These are phyloP conservation scores for Fusarium sp. DNA, from an alignment of 2,329 filamentous ascomycete species.

Conservation along the genomic window DNA sequence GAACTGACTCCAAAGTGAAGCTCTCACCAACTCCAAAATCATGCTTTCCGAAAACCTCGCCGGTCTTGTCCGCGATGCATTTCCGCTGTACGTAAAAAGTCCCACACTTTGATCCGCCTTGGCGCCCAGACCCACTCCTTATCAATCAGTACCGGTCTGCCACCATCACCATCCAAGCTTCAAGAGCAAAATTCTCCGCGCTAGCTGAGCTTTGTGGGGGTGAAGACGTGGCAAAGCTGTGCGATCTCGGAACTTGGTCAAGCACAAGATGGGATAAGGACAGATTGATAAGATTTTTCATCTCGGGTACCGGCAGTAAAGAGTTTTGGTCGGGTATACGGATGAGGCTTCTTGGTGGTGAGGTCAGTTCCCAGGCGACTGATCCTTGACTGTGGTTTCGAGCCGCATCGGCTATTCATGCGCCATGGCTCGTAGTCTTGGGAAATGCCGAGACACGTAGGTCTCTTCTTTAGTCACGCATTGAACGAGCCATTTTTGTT, in stretches of 20 bases:
- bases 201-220: conserved; percentile 29
- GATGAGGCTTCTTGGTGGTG: conserved; percentile 10
- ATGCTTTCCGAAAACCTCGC: conserved; percentile 3
- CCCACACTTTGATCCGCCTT: conserved; percentile 17
- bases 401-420: conserved; percentile 16
- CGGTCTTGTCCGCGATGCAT: conserved; percentile 20
- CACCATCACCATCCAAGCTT: conserved; percentile 35
- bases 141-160: conserved; percentile 47
- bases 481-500: neutral
- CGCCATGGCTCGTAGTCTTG: neutral
- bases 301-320: conserved; percentile 2
- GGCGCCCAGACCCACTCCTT: conserved; percentile 34
- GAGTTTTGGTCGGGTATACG: neutral
- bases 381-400: conserved; percentile 7
- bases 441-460: conserved; percentile 9
- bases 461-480: neutral
- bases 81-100: conserved; percentile 31
- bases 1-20: neutral
- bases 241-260: conserved; percentile 21
- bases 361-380: neutral
- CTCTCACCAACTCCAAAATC: neutral
- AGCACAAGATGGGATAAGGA: conserved; percentile 4
- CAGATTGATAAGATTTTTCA: conserved; percentile 31
- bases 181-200: conserved; percentile 28
- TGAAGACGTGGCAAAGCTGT: conserved; percentile 1